phyloP scores from a whole-genome alignment of 148 eudicot genomes.

The Cornus suecica region DNA sequence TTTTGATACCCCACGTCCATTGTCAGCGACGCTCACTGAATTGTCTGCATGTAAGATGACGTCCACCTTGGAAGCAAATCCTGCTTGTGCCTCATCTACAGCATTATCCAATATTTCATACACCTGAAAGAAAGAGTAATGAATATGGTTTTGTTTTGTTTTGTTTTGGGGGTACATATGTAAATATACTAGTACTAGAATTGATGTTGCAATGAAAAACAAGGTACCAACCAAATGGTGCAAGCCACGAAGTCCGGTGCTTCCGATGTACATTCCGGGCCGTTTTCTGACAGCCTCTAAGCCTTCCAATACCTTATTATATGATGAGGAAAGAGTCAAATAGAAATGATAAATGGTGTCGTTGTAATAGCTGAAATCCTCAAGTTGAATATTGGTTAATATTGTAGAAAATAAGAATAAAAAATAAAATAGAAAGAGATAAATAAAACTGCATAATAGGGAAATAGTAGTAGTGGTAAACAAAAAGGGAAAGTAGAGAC shows the following conservation, averaged over 20 bases:
- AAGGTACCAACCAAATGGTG: slow-evolving; percentile 92
- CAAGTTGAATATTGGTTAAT: too few species aligned
- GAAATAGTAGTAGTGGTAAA: too few species aligned
- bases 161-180: too few species aligned
- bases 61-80: slow-evolving; percentile 81
- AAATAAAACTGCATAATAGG: too few species aligned
- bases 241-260: slow-evolving; percentile 95
- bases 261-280: slow-evolving; percentile 99
- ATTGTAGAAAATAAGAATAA: too few species aligned
- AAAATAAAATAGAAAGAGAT: too few species aligned
- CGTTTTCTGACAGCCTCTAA: slow-evolving; percentile 95
- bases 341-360: neutral
- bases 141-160: too few species aligned
- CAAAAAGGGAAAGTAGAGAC: too few species aligned
- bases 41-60: slow-evolving; percentile 68
- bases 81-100: slow-evolving; percentile 97
- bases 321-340: neutral
- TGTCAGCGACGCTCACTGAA: slow-evolving; percentile 85
- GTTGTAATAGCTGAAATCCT: too few species aligned
- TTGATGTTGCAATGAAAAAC: slow-evolving; percentile 4
- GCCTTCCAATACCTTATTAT: slow-evolving; percentile 64
- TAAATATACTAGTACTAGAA: too few species aligned
- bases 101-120: slow-evolving; percentile 95
- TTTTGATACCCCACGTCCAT: slow-evolving; percentile 95
- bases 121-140: slow-evolving; percentile 45